Percentiles rank a stretch among this genome's conserved stretches.
Conservation (phyloP, 179 eudicot genomes). For the Pouteria campechiana region DNA sequence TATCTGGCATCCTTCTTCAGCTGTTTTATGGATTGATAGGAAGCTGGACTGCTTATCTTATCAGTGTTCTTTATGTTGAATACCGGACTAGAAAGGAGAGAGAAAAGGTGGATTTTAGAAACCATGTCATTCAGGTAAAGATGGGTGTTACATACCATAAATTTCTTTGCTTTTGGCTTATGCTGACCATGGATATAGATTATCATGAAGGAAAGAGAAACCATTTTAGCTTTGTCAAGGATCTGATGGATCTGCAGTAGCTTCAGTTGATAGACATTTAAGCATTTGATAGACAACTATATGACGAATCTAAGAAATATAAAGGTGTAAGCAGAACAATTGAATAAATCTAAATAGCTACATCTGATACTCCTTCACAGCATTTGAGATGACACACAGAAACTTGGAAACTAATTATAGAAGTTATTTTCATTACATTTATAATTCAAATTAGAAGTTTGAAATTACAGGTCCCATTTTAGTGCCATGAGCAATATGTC, state of each 20-base stretch:
- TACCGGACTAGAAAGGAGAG: constrained; percentile 88
- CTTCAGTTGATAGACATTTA: too few relatives aligned
- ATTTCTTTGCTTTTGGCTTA: neutral
- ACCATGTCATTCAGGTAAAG: constrained; percentile 97
- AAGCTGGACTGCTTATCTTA: constrained; percentile 97
- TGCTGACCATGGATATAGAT: neutral
- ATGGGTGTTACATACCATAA: too few relatives aligned
- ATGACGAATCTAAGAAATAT: neutral
- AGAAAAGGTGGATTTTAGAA: constrained; percentile 80
- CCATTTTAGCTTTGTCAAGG: neutral
- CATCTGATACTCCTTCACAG: too few relatives aligned
- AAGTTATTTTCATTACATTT: too few relatives aligned
- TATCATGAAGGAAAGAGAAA: too few relatives aligned
- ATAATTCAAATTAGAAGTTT: too few relatives aligned
- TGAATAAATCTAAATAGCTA: too few relatives aligned
- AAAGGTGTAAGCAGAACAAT: too few relatives aligned
- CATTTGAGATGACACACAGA: too few relatives aligned
- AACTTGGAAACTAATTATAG: too few relatives aligned
- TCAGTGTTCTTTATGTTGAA: constrained; percentile 86
- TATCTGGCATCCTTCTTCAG: constrained; percentile 73
- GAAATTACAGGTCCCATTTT: too few relatives aligned
- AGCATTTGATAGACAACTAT: neutral
- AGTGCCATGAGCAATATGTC: too few relatives aligned
- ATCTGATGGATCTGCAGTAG: neutral
- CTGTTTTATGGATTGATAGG: constrained; percentile 83